Conservation (phyloP, 164 flowering plant genomes). For the Cinnamomum micranthum region DNA sequence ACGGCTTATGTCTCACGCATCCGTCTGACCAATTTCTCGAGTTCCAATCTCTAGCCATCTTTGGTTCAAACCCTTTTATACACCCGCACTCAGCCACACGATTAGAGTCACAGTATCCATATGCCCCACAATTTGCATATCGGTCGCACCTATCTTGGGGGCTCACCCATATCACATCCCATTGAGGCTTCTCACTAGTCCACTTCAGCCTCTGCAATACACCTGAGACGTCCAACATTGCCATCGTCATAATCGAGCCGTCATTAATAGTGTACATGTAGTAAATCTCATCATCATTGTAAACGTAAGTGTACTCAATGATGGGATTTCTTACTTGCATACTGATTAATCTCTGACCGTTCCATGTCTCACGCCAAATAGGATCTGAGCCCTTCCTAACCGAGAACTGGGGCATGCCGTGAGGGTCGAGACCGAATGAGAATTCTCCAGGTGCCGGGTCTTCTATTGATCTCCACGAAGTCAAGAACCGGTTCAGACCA, state of each 20-base stretch:
- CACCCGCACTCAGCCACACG: constrained; percentile 22
- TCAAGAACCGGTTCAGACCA: constrained; percentile 4
- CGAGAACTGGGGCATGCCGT: constrained; percentile 33
- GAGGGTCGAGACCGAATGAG: constrained; percentile 23
- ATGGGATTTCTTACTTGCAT: too few species aligned
- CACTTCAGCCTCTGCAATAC: constrained; percentile 13
- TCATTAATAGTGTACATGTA: constrained; percentile 25
- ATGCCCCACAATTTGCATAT: constrained; percentile 25
- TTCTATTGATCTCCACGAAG: constrained; percentile 30
- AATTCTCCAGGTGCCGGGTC: constrained; percentile 46
- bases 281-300: constrained; percentile 25
- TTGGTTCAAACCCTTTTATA: constrained; percentile 26
- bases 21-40: constrained; percentile 18
- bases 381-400: constrained; percentile 2
- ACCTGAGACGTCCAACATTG: constrained; percentile 22
- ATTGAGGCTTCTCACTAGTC: background rate
- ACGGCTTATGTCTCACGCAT: constrained; percentile 7
- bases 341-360: too few species aligned
- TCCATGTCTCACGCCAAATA: constrained; percentile 30
- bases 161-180: constrained; percentile 1
- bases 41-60: constrained; percentile 10
- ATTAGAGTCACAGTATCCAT: constrained; percentile 23
- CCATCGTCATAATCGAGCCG: constrained; percentile 23
- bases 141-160: constrained; percentile 27
- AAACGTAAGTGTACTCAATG: constrained; percentile 14